Evolutionary conservation across 2,329 filamentous ascomycete genomes (phyloP).

Genomic region (Botryotinia narcissicola): DNA sequence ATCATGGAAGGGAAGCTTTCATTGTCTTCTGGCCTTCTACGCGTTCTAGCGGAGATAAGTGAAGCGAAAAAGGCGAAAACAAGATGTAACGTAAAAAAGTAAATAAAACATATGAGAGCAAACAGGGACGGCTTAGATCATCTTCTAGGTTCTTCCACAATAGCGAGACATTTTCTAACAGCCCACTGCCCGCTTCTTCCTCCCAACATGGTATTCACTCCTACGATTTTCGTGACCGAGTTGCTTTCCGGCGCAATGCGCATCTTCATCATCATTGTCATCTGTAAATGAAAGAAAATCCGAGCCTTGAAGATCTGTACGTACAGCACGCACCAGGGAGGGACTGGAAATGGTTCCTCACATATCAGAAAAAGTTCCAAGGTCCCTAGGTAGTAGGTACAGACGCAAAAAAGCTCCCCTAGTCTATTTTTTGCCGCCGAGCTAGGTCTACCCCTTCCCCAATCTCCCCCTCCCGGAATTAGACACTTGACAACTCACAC

Average conservation of each 20-base stretch:
- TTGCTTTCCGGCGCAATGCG: neutral
- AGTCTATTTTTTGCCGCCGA: neutral
- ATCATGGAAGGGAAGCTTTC: conserved; percentile 19
- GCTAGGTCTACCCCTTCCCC: conserved; percentile 4
- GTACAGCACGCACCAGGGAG: neutral
- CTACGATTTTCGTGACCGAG: neutral
- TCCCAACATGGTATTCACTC: conserved; percentile 10
- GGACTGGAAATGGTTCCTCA: neutral
- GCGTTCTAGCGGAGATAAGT: neutral
- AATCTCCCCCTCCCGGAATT: neutral
- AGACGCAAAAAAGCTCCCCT: too few species aligned
- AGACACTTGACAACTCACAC: conserved; percentile 11
- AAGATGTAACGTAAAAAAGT: neutral
- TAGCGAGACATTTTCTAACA: conserved; percentile 3
- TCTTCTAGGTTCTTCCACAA: neutral
- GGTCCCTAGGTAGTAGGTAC: neutral
- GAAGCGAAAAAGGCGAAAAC: neutral
- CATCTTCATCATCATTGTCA: neutral
- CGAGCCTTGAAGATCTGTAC: neutral
- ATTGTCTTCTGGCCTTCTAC: neutral
- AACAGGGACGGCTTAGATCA: neutral
- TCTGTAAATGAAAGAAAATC: neutral
- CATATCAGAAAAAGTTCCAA: neutral
- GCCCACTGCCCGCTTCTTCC: conserved; percentile 1
- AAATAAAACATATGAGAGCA: neutral